Base-by-base conservation (phyloP, 257 asterid species). In the Scutellaria minor region DNA sequence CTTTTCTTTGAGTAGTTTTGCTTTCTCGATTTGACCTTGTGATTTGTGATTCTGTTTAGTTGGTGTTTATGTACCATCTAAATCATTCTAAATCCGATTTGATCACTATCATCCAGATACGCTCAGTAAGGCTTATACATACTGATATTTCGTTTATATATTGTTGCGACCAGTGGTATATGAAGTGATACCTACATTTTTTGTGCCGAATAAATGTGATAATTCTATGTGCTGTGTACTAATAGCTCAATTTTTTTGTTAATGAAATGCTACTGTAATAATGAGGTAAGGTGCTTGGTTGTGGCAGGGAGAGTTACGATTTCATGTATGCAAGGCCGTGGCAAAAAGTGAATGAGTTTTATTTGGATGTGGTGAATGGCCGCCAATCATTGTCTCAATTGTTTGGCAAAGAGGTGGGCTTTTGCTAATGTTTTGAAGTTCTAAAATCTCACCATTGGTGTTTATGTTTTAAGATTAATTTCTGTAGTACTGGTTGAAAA, bases 251-350 rank as follows among this genome's bases (percentile, higher is more conserved):
- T 40, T 8, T 18, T 42, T 52, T 13, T 58, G 73, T 46, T 31
- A 44, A 31, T 70, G 27, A 60, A 42, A 63, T 63, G 45, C 65
- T 45, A 18, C 35, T n/a, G 24, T 4, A 24, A 46, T 63, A 22
- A 62, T 65, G 56, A 9, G 45, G 11, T 45, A 46, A 64, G 44
- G 15, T 63, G 53, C 2, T 52, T 55, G 75, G 60, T 64, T 64
- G 75, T 77, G 81, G 72, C 84, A 94, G 99, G 86, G 99, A 94
- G 83, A 82, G 97, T 75, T 85, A 89, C 77, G 80, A 91, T 84
- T 94, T 85, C 80, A 94, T 88, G 97, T 81, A 81, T 76, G 81
- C 80, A 20, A 89, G 87, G 79, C 90, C 92, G 31, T 94, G 99
- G 98, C 74, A 82, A 48, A 83, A 80, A 68, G 89, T 94, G 50